phyloP scores from a whole-genome alignment of 371 early-diverging fungal species.

The Mortierella sp. region DNA sequence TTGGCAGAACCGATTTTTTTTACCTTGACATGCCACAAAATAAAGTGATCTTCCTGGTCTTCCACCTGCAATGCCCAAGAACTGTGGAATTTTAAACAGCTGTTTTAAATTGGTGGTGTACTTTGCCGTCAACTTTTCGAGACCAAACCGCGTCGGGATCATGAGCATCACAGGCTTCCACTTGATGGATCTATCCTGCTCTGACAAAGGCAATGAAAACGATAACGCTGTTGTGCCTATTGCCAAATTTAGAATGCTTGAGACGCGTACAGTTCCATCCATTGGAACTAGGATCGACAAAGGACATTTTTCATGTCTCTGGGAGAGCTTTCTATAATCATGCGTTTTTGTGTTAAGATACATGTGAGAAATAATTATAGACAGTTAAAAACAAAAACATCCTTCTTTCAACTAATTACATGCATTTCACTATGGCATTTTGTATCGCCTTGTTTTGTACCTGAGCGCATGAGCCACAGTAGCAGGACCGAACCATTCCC shows the following conservation, averaged over 20 bases:
- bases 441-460: too few species aligned
- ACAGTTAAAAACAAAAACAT: too few species aligned
- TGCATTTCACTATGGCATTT: too few species aligned
- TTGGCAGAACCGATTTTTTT: too few species aligned
- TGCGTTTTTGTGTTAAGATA: too few species aligned
- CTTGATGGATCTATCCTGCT: too few species aligned
- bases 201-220: too few species aligned
- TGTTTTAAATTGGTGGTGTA: conserved; percentile 69
- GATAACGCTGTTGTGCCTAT: too few species aligned
- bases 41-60: conserved; percentile 30
- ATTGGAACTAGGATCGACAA: conserved; percentile 28
- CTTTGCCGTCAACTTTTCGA: conserved; percentile 83
- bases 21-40: conserved; percentile 43
- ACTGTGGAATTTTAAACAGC: conserved; percentile 79
- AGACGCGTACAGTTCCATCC: conserved; percentile 18
- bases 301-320: conserved; percentile 31
- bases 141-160: conserved; percentile 87
- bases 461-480: conserved; percentile 91
- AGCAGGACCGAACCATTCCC: conserved; percentile 97
- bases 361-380: too few species aligned
- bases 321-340: conserved; percentile 29
- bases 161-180: conserved; percentile 83
- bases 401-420: too few species aligned
- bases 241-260: conserved; percentile 9
- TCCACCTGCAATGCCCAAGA: conserved; percentile 92